A percentile compares a stretch with the other conserved stretches of the same genome.
phyloP scores from a whole-genome alignment of 805 yeast species.

The Metschnikowia amazonensis region DNA sequence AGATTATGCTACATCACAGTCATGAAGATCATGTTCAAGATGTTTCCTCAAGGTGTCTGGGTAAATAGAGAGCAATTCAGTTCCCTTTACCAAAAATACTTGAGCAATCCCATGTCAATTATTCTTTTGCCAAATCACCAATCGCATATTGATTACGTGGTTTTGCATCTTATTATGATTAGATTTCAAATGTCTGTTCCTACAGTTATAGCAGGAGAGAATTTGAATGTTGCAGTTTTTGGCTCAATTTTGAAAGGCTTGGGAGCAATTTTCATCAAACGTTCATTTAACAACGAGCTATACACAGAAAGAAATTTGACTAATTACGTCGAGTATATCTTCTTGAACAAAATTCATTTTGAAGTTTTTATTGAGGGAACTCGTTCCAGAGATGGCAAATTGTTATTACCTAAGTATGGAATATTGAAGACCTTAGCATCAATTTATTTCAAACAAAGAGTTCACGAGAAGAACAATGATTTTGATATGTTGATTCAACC shows the following conservation, averaged over 20 bases:
- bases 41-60: slow-evolving; percentile 45
- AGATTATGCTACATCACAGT: slow-evolving; percentile 37
- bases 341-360: slow-evolving; percentile 46
- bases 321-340: slow-evolving; percentile 46
- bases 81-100: slow-evolving; percentile 27
- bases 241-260: slow-evolving; percentile 46
- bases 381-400: slow-evolving; percentile 61
- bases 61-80: slow-evolving; percentile 29
- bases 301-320: slow-evolving; percentile 46
- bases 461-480: slow-evolving; percentile 14
- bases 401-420: slow-evolving; percentile 59
- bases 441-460: slow-evolving; percentile 40
- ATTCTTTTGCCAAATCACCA: slow-evolving; percentile 59
- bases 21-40: slow-evolving; percentile 28
- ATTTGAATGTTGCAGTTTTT: slow-evolving; percentile 54
- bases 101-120: slow-evolving; percentile 41
- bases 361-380: slow-evolving; percentile 68
- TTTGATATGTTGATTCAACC: slow-evolving; percentile 46
- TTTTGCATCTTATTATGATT: slow-evolving; percentile 50
- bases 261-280: slow-evolving; percentile 58
- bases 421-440: slow-evolving; percentile 51
- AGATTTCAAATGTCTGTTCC: slow-evolving; percentile 54
- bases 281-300: slow-evolving; percentile 42
- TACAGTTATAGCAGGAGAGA: slow-evolving; percentile 62
- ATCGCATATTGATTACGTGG: slow-evolving; percentile 59